These are phyloP conservation scores for Colletotrichum eremochloae DNA, from an alignment of 2,329 filamentous ascomycete species.

Conservation along the genomic window DNA sequence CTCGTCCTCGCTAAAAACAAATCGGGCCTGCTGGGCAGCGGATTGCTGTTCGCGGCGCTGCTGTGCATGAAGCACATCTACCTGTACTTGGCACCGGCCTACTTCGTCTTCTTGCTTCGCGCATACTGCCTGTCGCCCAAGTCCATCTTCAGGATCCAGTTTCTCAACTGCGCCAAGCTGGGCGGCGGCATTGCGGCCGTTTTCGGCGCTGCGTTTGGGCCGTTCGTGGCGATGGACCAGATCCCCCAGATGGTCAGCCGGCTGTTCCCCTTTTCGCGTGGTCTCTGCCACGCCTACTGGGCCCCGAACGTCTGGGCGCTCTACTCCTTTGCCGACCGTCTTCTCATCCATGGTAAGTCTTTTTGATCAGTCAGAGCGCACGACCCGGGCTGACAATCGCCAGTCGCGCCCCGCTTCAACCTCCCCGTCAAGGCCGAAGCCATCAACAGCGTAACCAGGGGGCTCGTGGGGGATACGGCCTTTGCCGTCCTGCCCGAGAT, in stretches of 20 bases:
- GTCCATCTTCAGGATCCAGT: constrained; percentile 80
- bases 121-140: constrained; percentile 86
- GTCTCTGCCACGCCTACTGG: constrained; percentile 98
- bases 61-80: constrained; percentile 99
- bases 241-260: constrained; percentile 85
- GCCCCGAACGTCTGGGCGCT: constrained; percentile 97
- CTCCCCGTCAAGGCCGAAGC: constrained; percentile 80
- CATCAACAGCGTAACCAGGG: constrained; percentile 89
- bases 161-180: constrained; percentile 86
- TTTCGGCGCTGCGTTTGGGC: constrained; percentile 87
- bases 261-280: constrained; percentile 93
- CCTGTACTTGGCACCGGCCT: constrained; percentile 94
- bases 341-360: constrained; percentile 81
- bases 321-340: constrained; percentile 90
- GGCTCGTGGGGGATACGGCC: constrained; percentile 91
- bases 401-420: constrained; percentile 86
- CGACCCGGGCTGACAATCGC: constrained; percentile 49
- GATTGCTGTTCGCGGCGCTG: constrained; percentile 84
- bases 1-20: constrained; percentile 84
- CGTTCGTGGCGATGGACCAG: constrained; percentile 86
- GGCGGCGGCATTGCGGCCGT: constrained; percentile 78
- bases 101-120: constrained; percentile 93
- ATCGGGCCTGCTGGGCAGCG: constrained; percentile 82
- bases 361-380: not conserved
- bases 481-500: constrained; percentile 95